Evolutionary conservation across 768 basidiomycete genomes (phyloP).

Genomic region (Dictyophora rubrovolvata): DNA sequence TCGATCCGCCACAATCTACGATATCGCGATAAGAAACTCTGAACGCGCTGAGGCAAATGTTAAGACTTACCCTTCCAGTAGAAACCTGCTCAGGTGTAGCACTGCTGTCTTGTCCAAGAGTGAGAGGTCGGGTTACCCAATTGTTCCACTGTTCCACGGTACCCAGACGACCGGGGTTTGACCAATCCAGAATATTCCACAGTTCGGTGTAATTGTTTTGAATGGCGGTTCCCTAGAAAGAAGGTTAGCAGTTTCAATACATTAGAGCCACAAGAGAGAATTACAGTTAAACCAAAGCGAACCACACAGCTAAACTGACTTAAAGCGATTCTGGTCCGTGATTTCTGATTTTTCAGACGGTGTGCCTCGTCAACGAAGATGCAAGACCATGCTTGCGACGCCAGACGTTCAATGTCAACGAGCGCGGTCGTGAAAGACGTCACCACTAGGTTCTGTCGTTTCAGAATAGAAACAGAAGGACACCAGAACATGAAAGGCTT

Average conservation of each 20-base stretch:
- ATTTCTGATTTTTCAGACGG: conserved; percentile 68
- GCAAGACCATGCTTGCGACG: conserved; percentile 59
- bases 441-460: conserved; percentile 42
- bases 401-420: conserved; percentile 56
- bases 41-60: background rate
- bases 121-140: conserved; percentile 59
- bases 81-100: conserved; percentile 55
- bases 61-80: conserved; percentile 35
- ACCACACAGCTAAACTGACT: conserved; percentile 54
- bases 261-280: conserved; percentile 24
- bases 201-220: conserved; percentile 89
- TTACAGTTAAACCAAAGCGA: conserved; percentile 84
- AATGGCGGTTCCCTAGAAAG: conserved; percentile 35
- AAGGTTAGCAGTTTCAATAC: conserved; percentile 12
- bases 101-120: conserved; percentile 52
- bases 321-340: conserved; percentile 58
- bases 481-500: conserved; percentile 20
- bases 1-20: conserved; percentile 48
- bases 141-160: conserved; percentile 66
- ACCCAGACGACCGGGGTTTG: conserved; percentile 73
- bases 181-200: conserved; percentile 90
- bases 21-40: background rate
- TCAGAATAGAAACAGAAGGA: background rate
- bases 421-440: conserved; percentile 71
- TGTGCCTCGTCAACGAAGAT: conserved; percentile 88